These are phyloP conservation scores for Pythium phragmitis DNA, from an alignment of 352 stramenopile species.

Conservation along the genomic window DNA sequence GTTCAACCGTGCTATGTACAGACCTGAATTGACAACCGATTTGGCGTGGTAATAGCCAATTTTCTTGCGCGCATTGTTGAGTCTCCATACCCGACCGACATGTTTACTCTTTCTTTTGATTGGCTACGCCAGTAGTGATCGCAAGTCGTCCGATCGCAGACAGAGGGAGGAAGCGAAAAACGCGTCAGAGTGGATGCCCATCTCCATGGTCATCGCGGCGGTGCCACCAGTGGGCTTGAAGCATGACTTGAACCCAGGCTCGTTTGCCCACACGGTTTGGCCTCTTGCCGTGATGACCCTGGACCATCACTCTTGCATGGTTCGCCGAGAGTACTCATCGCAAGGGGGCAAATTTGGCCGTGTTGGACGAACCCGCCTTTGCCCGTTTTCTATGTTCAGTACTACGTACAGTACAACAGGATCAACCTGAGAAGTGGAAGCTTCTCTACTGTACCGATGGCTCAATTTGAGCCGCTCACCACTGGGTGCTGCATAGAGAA, in stretches of 20 bases:
- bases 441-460: too few relatives aligned
- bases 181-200: too few relatives aligned
- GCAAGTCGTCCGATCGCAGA: neutral
- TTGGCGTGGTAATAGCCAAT: neutral
- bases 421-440: too few relatives aligned
- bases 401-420: too few relatives aligned
- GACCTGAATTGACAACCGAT: neutral
- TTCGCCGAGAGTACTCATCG: slow-evolving; percentile 11
- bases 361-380: neutral
- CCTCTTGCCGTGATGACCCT: neutral
- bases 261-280: neutral
- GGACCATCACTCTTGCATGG: slow-evolving; percentile 18
- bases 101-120: neutral
- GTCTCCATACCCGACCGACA: neutral
- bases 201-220: too few relatives aligned
- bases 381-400: too few relatives aligned
- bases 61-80: neutral
- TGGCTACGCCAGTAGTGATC: neutral
- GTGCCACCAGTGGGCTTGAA: too few relatives aligned
- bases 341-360: neutral
- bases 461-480: too few relatives aligned
- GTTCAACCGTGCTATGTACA: neutral
- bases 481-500: too few relatives aligned
- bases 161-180: neutral
- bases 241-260: neutral